Evolutionary conservation across 1,284 basidiomycete species (phyloP).

Genomic region (Stygiomarasmius scandens): DNA sequence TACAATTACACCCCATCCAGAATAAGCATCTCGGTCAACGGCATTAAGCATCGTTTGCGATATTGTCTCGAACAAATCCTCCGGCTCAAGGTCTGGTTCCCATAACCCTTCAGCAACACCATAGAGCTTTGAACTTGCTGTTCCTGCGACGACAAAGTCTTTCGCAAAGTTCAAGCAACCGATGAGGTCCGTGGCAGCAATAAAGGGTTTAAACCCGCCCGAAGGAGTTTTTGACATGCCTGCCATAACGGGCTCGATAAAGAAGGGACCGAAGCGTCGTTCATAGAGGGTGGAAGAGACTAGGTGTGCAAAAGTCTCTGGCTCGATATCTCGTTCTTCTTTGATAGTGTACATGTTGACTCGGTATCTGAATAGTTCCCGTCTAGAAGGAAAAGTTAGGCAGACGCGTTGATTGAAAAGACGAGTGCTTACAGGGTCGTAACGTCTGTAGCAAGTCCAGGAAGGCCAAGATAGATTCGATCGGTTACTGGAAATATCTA

Average conservation of each 20-base stretch:
- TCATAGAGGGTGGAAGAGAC: slow-evolving; percentile 98
- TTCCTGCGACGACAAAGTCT: slow-evolving; percentile 97
- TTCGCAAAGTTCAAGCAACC: slow-evolving; percentile 95
- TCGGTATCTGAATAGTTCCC: slow-evolving; percentile 88
- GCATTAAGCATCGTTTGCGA: slow-evolving; percentile 96
- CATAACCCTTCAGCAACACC: slow-evolving; percentile 98
- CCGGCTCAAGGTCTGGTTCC: slow-evolving; percentile 96
- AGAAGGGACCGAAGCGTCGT: slow-evolving; percentile 95
- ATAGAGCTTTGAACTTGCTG: slow-evolving; percentile 91
- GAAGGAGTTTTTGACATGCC: slow-evolving; percentile 80
- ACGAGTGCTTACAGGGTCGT: slow-evolving; percentile 75
- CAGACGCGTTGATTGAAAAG: slow-evolving; percentile 5
- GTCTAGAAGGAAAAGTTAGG: slow-evolving; percentile 45
- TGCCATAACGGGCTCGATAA: slow-evolving; percentile 96
- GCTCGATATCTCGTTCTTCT: slow-evolving; percentile 96
- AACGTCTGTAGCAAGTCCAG: slow-evolving; percentile 94
- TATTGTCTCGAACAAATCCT: slow-evolving; percentile 98
- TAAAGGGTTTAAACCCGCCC: slow-evolving; percentile 86
- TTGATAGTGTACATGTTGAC: slow-evolving; percentile 99
- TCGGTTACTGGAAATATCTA: slow-evolving; percentile 93
- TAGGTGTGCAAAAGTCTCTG: slow-evolving; percentile 94
- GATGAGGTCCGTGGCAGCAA: slow-evolving; percentile 95
- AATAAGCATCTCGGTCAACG: slow-evolving; percentile 94
- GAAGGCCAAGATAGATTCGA: slow-evolving; percentile 89
- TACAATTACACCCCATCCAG: slow-evolving; percentile 96